phyloP scores from a whole-genome alignment of 208 protist genomes.

The Perkinsela sp. region DNA sequence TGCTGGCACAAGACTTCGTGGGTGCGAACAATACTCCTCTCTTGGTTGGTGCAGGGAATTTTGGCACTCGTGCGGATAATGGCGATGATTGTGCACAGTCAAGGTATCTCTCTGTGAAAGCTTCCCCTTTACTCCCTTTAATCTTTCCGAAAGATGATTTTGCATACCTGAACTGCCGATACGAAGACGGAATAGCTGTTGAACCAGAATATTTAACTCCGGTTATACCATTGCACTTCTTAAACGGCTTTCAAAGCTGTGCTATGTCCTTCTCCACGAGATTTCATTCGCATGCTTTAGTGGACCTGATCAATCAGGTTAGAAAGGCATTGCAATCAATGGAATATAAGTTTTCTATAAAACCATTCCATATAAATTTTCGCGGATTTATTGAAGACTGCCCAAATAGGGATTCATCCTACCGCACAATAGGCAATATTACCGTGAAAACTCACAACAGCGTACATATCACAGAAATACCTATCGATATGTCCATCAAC shows the following conservation, averaged over 20 bases:
- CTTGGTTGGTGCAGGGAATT: constrained; percentile 86
- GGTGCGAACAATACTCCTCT: constrained; percentile 98
- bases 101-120: constrained; percentile 77
- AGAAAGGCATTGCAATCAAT: constrained; percentile 49
- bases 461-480: neutral
- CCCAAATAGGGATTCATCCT: neutral
- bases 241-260: constrained; percentile 96
- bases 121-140: constrained; percentile 70
- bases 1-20: constrained; percentile 94
- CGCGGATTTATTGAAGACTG: constrained; percentile 68
- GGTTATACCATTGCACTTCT: constrained; percentile 92
- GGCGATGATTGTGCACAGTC: constrained; percentile 88
- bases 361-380: constrained; percentile 78
- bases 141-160: constrained; percentile 90
- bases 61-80: constrained; percentile 87
- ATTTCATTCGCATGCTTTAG: constrained; percentile 76
- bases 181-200: constrained; percentile 89
- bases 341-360: constrained; percentile 23
- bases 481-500: neutral
- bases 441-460: neutral
- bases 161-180: constrained; percentile 75
- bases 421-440: neutral
- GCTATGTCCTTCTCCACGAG: constrained; percentile 88
- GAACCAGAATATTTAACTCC: constrained; percentile 96
- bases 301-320: constrained; percentile 69